Percentiles rank a stretch among this genome's conserved stretches.
Evolutionary conservation across 2,329 filamentous ascomycete genomes (phyloP).

Genomic region (Coniochaeta hoffmannii): DNA sequence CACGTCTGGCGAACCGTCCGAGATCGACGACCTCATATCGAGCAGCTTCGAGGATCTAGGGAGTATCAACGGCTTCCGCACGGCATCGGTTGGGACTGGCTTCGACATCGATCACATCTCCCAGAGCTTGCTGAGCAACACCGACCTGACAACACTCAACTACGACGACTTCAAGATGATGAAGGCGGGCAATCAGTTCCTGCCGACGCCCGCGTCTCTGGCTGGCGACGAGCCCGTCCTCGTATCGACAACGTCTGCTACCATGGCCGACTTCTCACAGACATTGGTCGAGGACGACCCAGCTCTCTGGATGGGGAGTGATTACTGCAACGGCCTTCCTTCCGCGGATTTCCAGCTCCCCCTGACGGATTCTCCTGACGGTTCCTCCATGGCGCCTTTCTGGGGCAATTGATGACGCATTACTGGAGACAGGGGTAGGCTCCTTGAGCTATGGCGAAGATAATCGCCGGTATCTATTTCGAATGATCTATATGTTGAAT

Average conservation of each 20-base stretch:
- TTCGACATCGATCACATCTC: constrained; percentile 40
- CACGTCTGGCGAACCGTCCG: constrained; percentile 60
- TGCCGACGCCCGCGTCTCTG: constrained; percentile 30
- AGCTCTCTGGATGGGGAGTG: constrained; percentile 37
- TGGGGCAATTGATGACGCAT: constrained; percentile 13
- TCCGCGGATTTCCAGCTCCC: constrained; percentile 16
- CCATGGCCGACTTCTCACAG: constrained; percentile 5
- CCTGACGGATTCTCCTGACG: constrained; percentile 23
- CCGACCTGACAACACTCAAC: constrained; percentile 43
- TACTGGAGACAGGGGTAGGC: not conserved
- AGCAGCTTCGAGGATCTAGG: constrained; percentile 33
- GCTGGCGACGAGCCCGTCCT: constrained; percentile 35
- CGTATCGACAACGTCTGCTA: constrained; percentile 20
- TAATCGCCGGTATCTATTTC: not conserved
- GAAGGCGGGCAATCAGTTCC: constrained; percentile 37
- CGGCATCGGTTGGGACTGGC: constrained; percentile 36
- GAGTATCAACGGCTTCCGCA: constrained; percentile 30
- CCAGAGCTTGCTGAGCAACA: constrained; percentile 29
- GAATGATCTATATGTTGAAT: not conserved
- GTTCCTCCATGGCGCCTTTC: constrained; percentile 13
- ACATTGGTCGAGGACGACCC: constrained; percentile 37
- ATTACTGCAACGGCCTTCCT: constrained; percentile 27
- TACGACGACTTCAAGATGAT: constrained; percentile 48
- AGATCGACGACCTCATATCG: constrained; percentile 51
- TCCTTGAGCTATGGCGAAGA: not conserved